Conservation (phyloP, 768 basidiomycete species). For the Rhodotorula graminis region DNA sequence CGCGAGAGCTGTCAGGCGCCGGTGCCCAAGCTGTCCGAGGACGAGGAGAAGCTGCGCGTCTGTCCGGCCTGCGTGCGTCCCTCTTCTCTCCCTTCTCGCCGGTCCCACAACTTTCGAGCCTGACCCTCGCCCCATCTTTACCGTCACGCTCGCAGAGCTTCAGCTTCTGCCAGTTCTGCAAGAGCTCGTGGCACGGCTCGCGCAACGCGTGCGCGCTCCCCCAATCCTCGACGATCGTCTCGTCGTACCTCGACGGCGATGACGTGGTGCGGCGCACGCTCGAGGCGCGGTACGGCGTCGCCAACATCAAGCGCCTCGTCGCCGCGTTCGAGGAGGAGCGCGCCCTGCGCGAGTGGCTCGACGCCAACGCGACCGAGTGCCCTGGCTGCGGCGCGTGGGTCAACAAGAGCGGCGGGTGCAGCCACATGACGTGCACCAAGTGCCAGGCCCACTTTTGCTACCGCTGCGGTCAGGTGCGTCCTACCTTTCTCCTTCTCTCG, state of each 20-base stretch:
- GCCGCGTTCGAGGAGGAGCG: slow-evolving; percentile 38
- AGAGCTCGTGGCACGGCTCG: slow-evolving; percentile 37
- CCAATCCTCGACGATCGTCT: slow-evolving; percentile 35
- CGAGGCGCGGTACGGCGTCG: slow-evolving; percentile 40
- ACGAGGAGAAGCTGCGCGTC: slow-evolving; percentile 40
- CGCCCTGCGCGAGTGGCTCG: slow-evolving; percentile 37
- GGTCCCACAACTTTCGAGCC: too few relatives aligned
- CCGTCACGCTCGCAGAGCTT: background rate
- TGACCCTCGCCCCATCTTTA: too few relatives aligned
- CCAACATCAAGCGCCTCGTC: slow-evolving; percentile 36
- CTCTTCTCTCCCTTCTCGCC: background rate
- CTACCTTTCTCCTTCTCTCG: background rate
- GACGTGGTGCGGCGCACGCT: slow-evolving; percentile 1
- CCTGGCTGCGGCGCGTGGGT: slow-evolving; percentile 24
- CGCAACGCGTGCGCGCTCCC: slow-evolving; percentile 37
- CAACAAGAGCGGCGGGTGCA: slow-evolving; percentile 32
- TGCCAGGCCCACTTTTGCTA: slow-evolving; percentile 28
- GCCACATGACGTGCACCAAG: slow-evolving; percentile 28
- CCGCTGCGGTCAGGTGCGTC: slow-evolving; percentile 27
- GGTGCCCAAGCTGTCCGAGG: slow-evolving; percentile 26
- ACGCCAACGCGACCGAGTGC: slow-evolving; percentile 31
- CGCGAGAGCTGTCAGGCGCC: slow-evolving; percentile 36
- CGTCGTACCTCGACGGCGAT: slow-evolving; percentile 23
- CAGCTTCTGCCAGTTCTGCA: slow-evolving; percentile 40
- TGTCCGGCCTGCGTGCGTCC: slow-evolving; percentile 25